Evolutionary conservation across 176 grass and related monocot species (phyloP), one percentile per base, ranked within the genome.

Genomic region (Raddia guianensis): DNA sequence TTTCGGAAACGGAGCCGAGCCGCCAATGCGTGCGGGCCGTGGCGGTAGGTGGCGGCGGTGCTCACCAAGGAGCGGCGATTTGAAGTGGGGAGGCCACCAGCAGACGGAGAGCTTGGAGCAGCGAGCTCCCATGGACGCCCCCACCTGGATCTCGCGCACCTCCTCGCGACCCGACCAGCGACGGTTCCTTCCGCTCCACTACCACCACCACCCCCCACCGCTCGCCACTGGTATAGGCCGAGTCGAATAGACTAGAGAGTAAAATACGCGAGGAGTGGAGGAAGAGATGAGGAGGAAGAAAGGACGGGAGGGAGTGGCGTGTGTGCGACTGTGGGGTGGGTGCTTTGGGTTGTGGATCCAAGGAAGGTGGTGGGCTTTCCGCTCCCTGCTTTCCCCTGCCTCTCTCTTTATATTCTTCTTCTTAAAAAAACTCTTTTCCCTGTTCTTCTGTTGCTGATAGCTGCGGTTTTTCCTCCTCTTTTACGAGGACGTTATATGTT

Each of bases 61-160:
- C 40, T 37, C 67, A 78, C 85, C 86, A 19, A 94, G 87, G 63
- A 87, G 79, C 12, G 92, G 85, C 51, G 92, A 89, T 64, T 94
- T 91, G 84, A 89, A 89, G 80, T 87, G 81, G 34, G 86, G 80
- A 49, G 89, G 83, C 89, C 93, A 91, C 86, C 89, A 93, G 70
- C 94, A 97, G 47, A 84, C 66, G 54, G 81, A 91, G 73, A 93
- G 75, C 65, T 82, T 87, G 69, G 94, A 97, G 91, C 94, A 97
- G 71, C 91, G 86, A 71, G 74, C 89, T 64, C 91, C 94, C 94
- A 93, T 97, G 57, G 50, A 51, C 74, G 67, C 77, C 54, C 57
- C 3, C 51, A 47, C 33, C 52, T 78, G 78, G 88, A 90, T 86
- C 83, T 90, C 57, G 37, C 74, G 14, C 44, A 12, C 72, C 14